Conservation (phyloP, 1,284 basidiomycete species). For the Trichosporon coremiiforme region DNA sequence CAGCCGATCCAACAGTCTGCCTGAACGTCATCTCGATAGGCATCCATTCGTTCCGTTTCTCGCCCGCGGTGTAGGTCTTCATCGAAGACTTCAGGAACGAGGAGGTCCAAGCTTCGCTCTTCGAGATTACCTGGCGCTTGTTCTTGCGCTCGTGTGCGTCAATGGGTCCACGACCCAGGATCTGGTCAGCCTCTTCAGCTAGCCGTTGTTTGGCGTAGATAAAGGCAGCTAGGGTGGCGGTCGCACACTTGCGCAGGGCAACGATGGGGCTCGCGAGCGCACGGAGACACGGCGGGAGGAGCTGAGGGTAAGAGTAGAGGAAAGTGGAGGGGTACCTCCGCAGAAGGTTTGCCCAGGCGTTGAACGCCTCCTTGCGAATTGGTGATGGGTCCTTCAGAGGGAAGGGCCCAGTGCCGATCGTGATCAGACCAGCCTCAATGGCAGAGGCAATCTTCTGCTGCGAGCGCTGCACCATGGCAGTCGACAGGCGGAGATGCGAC, state of each 20-base stretch:
- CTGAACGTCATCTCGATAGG: conserved; percentile 42
- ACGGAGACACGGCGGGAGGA: conserved; percentile 44
- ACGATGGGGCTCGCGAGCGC: conserved; percentile 31
- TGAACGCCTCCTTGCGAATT: conserved; percentile 46
- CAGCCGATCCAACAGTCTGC: conserved; percentile 37
- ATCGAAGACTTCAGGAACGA: conserved; percentile 32
- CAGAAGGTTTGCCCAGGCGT: conserved; percentile 47
- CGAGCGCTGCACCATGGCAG: conserved; percentile 37
- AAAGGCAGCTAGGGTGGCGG: conserved; percentile 40
- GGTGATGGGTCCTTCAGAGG: conserved; percentile 25
- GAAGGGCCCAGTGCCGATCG: conserved; percentile 18
- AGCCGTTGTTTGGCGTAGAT: conserved; percentile 40
- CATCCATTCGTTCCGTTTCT: conserved; percentile 46
- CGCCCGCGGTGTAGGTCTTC: conserved; percentile 30
- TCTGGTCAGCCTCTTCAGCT: conserved; percentile 27
- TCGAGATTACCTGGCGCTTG: conserved; percentile 31
- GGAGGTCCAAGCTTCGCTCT: conserved; percentile 40
- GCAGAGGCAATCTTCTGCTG: conserved; percentile 48
- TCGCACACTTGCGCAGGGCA: conserved; percentile 39
- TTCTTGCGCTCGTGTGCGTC: conserved; percentile 35
- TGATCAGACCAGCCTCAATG: conserved; percentile 42
- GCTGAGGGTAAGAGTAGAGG: conserved; percentile 40
- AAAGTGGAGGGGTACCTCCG: conserved; percentile 48
- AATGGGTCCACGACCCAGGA: neutral
- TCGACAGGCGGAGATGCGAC: conserved; percentile 44